A percentile compares a stretch with the other conserved stretches of the same genome.
Conservation (phyloP, 2,329 filamentous ascomycete genomes). For the Fusarium armeniacum region DNA sequence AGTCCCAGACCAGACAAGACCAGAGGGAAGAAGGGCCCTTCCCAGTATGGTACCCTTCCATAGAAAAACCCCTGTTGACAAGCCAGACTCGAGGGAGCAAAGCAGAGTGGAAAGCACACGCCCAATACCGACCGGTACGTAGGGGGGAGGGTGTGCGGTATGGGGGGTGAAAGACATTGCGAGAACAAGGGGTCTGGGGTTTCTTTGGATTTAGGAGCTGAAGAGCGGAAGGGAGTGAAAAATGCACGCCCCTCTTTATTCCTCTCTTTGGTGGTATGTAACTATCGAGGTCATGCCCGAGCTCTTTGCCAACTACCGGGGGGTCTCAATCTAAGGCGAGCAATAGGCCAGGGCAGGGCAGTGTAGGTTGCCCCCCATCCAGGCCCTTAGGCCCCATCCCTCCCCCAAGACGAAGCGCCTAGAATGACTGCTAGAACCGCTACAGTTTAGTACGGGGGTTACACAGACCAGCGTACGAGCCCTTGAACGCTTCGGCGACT, state of each 20-base stretch:
- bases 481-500: conserved; percentile 45
- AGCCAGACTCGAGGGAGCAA: conserved; percentile 31
- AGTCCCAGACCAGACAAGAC: conserved; percentile 26
- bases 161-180: conserved; percentile 3
- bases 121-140: conserved; percentile 16
- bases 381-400: conserved; percentile 2
- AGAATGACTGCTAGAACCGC: conserved; percentile 9
- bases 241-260: neutral
- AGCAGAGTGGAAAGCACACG: conserved; percentile 5
- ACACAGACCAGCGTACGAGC: conserved; percentile 50
- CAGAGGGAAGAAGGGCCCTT: neutral
- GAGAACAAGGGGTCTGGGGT: conserved; percentile 39
- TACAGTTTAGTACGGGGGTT: conserved; percentile 34
- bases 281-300: conserved; percentile 17
- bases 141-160: neutral
- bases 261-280: conserved; percentile 20
- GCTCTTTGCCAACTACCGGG: conserved; percentile 20
- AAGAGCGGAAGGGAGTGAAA: conserved; percentile 41
- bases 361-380: neutral
- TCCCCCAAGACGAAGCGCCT: conserved; percentile 22
- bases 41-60: conserved; percentile 29
- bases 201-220: conserved; percentile 31
- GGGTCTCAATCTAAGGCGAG: conserved; percentile 37
- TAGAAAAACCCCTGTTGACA: conserved; percentile 44
- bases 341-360: conserved; percentile 6